phyloP scores from a whole-genome alignment of 495 filamentous ascomycete genomes.

The Pyronema omphalodes region DNA sequence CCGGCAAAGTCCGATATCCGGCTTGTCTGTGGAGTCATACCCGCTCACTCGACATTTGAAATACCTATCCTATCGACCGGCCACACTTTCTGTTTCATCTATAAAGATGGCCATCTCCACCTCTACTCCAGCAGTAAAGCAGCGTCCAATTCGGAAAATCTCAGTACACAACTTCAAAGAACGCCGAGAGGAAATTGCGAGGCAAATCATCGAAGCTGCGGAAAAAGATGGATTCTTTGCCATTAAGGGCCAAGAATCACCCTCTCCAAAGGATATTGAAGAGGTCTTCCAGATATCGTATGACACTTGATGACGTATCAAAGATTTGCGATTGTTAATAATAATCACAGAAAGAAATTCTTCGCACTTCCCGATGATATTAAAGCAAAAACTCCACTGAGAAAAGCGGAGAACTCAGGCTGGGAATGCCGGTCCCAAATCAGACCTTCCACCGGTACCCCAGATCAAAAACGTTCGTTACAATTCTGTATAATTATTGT shows the following conservation, averaged over 20 bases:
- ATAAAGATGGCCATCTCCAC: constrained; percentile 13
- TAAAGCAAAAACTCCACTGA: constrained; percentile 38
- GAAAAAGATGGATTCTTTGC: constrained; percentile 48
- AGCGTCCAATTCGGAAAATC: constrained; percentile 38
- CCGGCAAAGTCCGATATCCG: too few relatives aligned
- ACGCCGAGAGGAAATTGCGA: constrained; percentile 37
- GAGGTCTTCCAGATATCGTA: constrained; percentile 33
- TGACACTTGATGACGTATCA: neutral
- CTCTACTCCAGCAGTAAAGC: constrained; percentile 27
- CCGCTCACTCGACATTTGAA: too few relatives aligned
- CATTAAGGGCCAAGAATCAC: constrained; percentile 38
- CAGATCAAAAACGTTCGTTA: constrained; percentile 33
- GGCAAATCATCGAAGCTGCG: constrained; percentile 36
- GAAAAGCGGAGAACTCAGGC: constrained; percentile 36
- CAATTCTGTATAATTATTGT: too few relatives aligned
- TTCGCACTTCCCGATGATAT: constrained; percentile 35
- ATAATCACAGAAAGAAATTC: constrained; percentile 26
- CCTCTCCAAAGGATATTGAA: constrained; percentile 30
- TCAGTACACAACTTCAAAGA: constrained; percentile 36
- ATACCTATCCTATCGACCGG: too few relatives aligned
- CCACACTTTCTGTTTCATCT: neutral
- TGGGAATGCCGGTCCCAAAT: constrained; percentile 47
- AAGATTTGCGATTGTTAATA: neutral
- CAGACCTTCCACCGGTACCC: constrained; percentile 39
- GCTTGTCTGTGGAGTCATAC: too few relatives aligned